Conservation (phyloP, 2,329 filamentous ascomycete genomes). For the Ophiostoma sp. region DNA sequence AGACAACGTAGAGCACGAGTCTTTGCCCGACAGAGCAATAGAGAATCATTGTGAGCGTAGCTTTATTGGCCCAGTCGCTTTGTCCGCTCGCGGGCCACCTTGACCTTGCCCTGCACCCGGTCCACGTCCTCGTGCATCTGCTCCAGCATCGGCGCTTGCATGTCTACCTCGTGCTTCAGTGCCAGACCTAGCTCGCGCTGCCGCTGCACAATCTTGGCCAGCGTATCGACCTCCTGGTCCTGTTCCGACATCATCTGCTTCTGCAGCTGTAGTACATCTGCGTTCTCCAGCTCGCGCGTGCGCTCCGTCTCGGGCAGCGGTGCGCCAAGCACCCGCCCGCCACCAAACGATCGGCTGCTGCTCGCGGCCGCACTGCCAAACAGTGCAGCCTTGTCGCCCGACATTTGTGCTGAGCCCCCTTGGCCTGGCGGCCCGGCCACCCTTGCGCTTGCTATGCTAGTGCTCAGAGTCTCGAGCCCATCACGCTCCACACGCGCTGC, state of each 20-base stretch:
- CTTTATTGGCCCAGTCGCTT: constrained; percentile 49
- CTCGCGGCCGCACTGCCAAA: constrained; percentile 35
- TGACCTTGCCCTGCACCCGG: constrained; percentile 61
- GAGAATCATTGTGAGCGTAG: neutral
- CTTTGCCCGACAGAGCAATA: neutral
- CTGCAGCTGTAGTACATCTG: constrained; percentile 67
- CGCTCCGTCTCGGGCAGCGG: constrained; percentile 69
- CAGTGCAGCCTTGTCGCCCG: constrained; percentile 47
- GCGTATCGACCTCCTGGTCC: constrained; percentile 63
- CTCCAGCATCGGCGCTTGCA: constrained; percentile 66
- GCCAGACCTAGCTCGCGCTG: constrained; percentile 73
- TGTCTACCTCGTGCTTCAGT: constrained; percentile 67
- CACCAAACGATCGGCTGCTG: constrained; percentile 33
- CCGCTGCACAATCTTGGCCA: constrained; percentile 63
- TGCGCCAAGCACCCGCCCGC: constrained; percentile 65
- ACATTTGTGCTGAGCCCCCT: constrained; percentile 42
- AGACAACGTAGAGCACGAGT: neutral
- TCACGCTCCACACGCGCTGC: constrained; percentile 69
- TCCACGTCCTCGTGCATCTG: constrained; percentile 61
- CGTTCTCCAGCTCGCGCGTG: constrained; percentile 71
- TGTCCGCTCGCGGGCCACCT: constrained; percentile 66
- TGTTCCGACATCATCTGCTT: constrained; percentile 68
- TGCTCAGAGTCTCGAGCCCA: constrained; percentile 66
- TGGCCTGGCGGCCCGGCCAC: constrained; percentile 45
- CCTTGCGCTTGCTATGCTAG: constrained; percentile 44